These are phyloP conservation scores for Tolypocladium paradoxum DNA, from an alignment of 2,329 filamentous ascomycete genomes.

Conservation along the genomic window DNA sequence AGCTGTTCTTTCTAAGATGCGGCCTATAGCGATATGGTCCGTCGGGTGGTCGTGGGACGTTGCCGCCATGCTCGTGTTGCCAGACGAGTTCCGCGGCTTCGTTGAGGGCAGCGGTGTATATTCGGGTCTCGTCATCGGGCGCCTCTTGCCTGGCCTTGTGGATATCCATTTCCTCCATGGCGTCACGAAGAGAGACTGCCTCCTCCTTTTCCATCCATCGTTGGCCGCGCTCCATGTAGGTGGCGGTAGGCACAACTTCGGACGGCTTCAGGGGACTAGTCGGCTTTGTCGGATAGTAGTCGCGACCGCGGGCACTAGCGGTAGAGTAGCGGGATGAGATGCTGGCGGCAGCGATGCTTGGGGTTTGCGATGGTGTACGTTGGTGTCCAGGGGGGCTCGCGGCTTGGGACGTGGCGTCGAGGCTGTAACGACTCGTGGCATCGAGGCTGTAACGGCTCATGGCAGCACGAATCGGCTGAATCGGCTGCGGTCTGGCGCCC, in stretches of 20 bases:
- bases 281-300: conserved; percentile 38
- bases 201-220: conserved; percentile 78
- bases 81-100: conserved; percentile 73
- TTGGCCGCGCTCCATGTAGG: conserved; percentile 63
- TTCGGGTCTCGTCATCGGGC: conserved; percentile 44
- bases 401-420: conserved; percentile 17
- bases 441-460: conserved; percentile 15
- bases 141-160: conserved; percentile 22
- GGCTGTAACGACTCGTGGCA: conserved; percentile 17
- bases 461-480: conserved; percentile 18
- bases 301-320: conserved; percentile 31
- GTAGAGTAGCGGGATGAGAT: conserved; percentile 40
- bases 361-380: conserved; percentile 18
- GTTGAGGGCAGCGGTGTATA: conserved; percentile 61
- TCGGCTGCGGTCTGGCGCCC: conserved; percentile 55
- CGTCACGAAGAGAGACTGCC: conserved; percentile 55
- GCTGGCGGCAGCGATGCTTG: conserved; percentile 33
- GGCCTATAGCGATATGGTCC: conserved; percentile 57
- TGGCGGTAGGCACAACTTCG: conserved; percentile 52
- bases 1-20: conserved; percentile 61
- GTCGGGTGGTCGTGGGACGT: conserved; percentile 40
- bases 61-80: conserved; percentile 54
- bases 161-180: conserved; percentile 63
- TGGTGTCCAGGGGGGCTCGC: conserved; percentile 13
- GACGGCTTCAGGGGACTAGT: conserved; percentile 41